Base-by-base conservation (phyloP, 257 asterid species). In the Phtheirospermum japonicum region DNA sequence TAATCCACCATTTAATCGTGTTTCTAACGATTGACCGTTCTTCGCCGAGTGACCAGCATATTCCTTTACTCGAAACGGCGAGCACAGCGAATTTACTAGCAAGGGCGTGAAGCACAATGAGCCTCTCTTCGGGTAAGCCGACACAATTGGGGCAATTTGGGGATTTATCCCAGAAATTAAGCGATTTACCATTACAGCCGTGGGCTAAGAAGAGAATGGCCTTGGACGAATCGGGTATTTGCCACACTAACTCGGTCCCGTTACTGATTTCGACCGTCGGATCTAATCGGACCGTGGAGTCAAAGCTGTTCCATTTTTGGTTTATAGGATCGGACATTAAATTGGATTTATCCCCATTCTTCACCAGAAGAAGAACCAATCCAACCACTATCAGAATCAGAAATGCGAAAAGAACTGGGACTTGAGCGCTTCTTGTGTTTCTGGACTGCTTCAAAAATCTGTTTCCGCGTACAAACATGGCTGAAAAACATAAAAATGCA, bases 61-160 rank as follows among this genome's bases (percentile, higher is more conserved):
- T 64, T 62, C 83, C 82, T 59, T 77, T 71, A 76, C 99, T 87
- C 4, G 97, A 83, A 34, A 92, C 67, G n/a, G 89, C 89, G 60
- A 88, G 60, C 18, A 88, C 94, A 2, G 92, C 92, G 64, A 85
- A 91, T 4, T 76, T 84, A 72, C 94, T 77, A 92, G 19, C 99
- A 95, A 67, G 28, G 90, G 77, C 89, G 99, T 55, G 71, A 91
- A 88, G 88, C 36, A 81, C 83, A 19, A 85, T 68, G 64, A 81
- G 89, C 76, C 96, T 88, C 74, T 90, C 98, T 76, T 90, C 96
- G 11, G 98, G 96, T 60, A 91, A 80, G 69, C 96, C 98, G 65
- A 84, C 84, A 68, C 96, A 91, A 17, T 72, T 67, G 0, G 75
- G 82, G 97, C 99, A 67, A 76, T 57, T 81, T 12, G 75, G 79